Evolutionary conservation across 1,284 basidiomycete species (phyloP).

Genomic region (Tremellales sp.): DNA sequence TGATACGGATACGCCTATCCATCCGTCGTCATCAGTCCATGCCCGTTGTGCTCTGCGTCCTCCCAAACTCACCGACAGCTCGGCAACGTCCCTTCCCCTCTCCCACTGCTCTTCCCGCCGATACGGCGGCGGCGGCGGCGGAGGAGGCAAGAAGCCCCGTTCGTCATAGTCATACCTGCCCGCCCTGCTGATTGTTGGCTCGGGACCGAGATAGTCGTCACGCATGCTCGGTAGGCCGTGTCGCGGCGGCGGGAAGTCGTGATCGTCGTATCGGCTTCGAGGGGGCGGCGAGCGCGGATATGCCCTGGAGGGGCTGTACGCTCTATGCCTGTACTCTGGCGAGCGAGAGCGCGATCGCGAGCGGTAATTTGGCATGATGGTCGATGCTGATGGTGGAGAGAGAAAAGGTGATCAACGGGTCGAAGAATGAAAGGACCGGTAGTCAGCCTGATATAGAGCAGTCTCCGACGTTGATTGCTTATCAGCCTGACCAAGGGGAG

Average conservation of each 20-base stretch:
- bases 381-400: slow-evolving; percentile 1
- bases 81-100: slow-evolving; percentile 24
- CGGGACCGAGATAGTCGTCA: no score
- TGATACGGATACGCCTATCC: no score
- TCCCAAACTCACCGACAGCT: slow-evolving; percentile 18
- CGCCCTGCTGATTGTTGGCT: no score
- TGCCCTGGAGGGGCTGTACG: slow-evolving; percentile 32
- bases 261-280: slow-evolving; percentile 18
- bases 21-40: no score
- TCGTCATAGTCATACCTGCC: slow-evolving; percentile 1
- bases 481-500: no score
- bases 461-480: neutral
- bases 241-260: slow-evolving; percentile 1
- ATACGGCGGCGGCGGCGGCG: no score
- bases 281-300: slow-evolving; percentile 19
- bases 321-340: slow-evolving; percentile 16
- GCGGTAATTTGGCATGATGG: slow-evolving; percentile 13
- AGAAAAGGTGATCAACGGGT: no score
- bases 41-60: no score
- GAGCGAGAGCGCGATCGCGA: slow-evolving; percentile 16
- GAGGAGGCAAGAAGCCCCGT: slow-evolving; percentile 1
- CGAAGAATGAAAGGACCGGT: no score
- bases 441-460: no score
- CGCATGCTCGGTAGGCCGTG: no score
- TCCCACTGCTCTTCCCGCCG: slow-evolving; percentile 27